Evolutionary conservation across 345 rosid species (phyloP).

Genomic region (Citrus sp.): DNA sequence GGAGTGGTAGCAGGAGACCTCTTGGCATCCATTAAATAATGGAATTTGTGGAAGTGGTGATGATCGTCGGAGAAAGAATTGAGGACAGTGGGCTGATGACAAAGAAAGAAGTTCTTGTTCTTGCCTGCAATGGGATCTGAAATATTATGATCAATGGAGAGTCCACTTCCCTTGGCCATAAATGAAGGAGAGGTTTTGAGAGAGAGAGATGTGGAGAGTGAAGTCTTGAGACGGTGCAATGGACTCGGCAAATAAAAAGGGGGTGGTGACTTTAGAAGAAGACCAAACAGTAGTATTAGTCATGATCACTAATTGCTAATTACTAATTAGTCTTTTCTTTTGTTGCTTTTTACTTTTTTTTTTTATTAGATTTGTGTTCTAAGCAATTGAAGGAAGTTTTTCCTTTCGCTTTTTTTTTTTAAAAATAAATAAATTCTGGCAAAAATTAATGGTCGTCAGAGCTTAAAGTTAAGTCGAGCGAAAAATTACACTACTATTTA

Average conservation of each 20-base stretch:
- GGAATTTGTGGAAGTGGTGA: neutral
- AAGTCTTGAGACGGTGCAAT: constrained; percentile 44
- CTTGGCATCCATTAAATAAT: constrained; percentile 15
- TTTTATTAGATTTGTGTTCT: neutral
- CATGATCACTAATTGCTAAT: neutral
- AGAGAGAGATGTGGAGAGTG: constrained; percentile 19
- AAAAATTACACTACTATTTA: too few relatives aligned
- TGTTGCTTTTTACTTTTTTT: neutral
- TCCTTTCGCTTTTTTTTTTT: neutral
- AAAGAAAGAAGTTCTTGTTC: constrained; percentile 21
- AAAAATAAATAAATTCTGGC: too few relatives aligned
- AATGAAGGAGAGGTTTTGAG: constrained; percentile 24
- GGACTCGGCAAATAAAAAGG: constrained; percentile 72
- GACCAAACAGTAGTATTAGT: constrained; percentile 27
- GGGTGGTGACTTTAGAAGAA: constrained; percentile 32
- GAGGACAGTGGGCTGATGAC: constrained; percentile 36
- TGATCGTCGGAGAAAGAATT: constrained; percentile 40
- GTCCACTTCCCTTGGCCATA: constrained; percentile 58
- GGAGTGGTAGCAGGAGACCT: constrained; percentile 22
- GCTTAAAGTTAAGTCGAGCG: too few relatives aligned
- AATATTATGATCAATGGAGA: constrained; percentile 45
- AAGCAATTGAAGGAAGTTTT: neutral
- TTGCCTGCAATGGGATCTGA: constrained; percentile 31
- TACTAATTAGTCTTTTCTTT: neutral
- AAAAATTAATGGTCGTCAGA: too few relatives aligned